Conservation (phyloP, 148 eudicot genomes). For the Beta vulgaris region DNA sequence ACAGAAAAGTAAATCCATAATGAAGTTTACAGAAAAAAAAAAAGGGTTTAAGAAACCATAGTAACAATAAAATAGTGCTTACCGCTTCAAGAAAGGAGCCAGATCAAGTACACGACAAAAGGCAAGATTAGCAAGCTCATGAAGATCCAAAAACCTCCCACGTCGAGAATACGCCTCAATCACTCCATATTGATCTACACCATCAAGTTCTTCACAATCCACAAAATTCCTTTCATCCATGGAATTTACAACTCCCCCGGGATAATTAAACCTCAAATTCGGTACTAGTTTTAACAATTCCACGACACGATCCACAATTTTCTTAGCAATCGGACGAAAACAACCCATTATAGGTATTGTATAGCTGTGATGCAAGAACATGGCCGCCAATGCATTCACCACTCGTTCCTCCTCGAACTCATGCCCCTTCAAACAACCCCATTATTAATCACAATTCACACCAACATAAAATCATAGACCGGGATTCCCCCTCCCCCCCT, state of each 20-base stretch:
- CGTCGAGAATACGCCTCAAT: slow-evolving; percentile 49
- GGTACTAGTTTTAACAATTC: slow-evolving; percentile 49
- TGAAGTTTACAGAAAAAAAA: background rate
- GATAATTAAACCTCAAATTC: slow-evolving; percentile 39
- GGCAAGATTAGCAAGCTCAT: slow-evolving; percentile 79
- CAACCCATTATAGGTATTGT: slow-evolving; percentile 85
- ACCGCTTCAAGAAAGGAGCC: slow-evolving; percentile 64
- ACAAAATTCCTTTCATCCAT: slow-evolving; percentile 37
- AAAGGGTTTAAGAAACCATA: too few relatives aligned
- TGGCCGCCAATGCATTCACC: slow-evolving; percentile 50
- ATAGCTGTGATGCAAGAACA: slow-evolving; percentile 66
- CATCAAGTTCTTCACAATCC: slow-evolving; percentile 42
- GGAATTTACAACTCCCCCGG: slow-evolving; percentile 29
- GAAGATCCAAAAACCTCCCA: slow-evolving; percentile 71
- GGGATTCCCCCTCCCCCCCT: too few relatives aligned
- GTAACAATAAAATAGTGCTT: slow-evolving; percentile 21
- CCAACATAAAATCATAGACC: too few relatives aligned
- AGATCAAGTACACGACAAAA: slow-evolving; percentile 75
- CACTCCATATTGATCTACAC: slow-evolving; percentile 34
- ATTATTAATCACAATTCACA: slow-evolving; percentile 23
- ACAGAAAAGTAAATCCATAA: background rate
- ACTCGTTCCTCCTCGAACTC: slow-evolving; percentile 57
- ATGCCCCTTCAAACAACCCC: slow-evolving; percentile 42
- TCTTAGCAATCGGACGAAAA: slow-evolving; percentile 59
- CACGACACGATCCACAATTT: slow-evolving; percentile 55